These are phyloP conservation scores for Rhododendron kiyosumense DNA, from an alignment of 148 eudicot species.

Conservation along the genomic window DNA sequence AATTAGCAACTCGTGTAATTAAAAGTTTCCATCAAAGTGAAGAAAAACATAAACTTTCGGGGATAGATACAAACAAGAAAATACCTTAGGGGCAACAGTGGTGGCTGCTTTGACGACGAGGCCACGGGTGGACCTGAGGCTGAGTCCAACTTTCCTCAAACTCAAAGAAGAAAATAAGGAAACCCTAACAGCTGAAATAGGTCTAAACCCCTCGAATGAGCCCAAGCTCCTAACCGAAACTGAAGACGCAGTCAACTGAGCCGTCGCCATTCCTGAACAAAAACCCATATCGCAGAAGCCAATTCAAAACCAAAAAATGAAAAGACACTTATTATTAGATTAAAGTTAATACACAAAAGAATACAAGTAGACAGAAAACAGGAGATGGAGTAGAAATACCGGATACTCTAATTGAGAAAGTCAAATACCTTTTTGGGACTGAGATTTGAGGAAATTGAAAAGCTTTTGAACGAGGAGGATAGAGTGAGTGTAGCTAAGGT, in stretches of 20 bases:
- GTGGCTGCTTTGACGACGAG: slow-evolving; percentile 84
- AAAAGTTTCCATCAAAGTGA: neutral
- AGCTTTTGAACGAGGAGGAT: neutral
- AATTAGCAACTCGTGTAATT: neutral
- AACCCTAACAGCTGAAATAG: slow-evolving; percentile 28
- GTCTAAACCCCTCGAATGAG: slow-evolving; percentile 53
- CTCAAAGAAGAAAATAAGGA: slow-evolving; percentile 39
- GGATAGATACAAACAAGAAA: neutral
- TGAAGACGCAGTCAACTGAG: slow-evolving; percentile 63
- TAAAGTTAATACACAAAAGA: neutral
- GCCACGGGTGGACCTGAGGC: slow-evolving; percentile 45
- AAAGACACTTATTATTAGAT: neutral
- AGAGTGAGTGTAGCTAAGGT: neutral
- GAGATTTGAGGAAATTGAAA: slow-evolving; percentile 4
- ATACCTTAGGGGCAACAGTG: slow-evolving; percentile 79
- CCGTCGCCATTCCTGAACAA: slow-evolving; percentile 54
- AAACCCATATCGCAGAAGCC: neutral
- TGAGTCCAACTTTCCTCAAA: slow-evolving; percentile 32
- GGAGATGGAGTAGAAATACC: neutral
- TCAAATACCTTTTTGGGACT: neutral
- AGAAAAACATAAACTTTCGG: neutral
- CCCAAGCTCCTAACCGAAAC: slow-evolving; percentile 42
- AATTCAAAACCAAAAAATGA: neutral
- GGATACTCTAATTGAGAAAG: neutral
- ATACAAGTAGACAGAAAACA: neutral